Evolutionary conservation across 1,139 yeast genomes (phyloP).

Genomic region (Geotrichum candidum): DNA sequence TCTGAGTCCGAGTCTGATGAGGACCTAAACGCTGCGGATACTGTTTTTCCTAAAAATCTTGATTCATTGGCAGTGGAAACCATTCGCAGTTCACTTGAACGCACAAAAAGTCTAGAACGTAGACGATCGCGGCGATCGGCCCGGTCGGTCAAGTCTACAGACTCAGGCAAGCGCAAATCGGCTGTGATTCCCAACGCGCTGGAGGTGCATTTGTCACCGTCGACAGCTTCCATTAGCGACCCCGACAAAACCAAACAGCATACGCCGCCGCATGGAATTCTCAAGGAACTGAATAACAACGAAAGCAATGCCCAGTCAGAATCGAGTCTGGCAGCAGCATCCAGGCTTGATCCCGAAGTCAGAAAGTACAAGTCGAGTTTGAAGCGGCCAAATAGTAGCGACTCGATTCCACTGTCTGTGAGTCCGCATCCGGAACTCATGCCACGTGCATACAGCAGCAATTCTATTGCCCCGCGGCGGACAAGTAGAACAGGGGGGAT

Average conservation of each 20-base stretch:
- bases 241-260: slow-evolving; percentile 8
- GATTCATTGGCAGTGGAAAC: slow-evolving; percentile 32
- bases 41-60: slow-evolving; percentile 36
- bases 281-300: slow-evolving; percentile 19
- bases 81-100: slow-evolving; percentile 34
- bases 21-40: slow-evolving; percentile 28
- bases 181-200: slow-evolving; percentile 31
- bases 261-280: slow-evolving; percentile 24
- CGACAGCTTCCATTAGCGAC: slow-evolving; percentile 5
- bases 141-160: slow-evolving; percentile 15
- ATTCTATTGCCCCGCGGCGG: not conserved
- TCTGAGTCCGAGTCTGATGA: slow-evolving; percentile 21
- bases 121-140: slow-evolving; percentile 30
- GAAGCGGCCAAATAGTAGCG: not conserved
- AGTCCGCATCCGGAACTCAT: not conserved
- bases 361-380: slow-evolving; percentile 1
- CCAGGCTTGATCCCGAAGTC: not conserved
- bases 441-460: slow-evolving; percentile 6
- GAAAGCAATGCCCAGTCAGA: not conserved
- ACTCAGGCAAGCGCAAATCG: slow-evolving; percentile 18
- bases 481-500: slow-evolving; percentile 1
- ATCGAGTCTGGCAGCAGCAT: not conserved
- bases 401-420: not conserved
- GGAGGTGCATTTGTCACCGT: slow-evolving; percentile 27
- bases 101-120: slow-evolving; percentile 34